Evolutionary conservation across 331 rosid species (phyloP), one percentile per base, ranked within the genome.

Genomic region (Saraca asoca): DNA sequence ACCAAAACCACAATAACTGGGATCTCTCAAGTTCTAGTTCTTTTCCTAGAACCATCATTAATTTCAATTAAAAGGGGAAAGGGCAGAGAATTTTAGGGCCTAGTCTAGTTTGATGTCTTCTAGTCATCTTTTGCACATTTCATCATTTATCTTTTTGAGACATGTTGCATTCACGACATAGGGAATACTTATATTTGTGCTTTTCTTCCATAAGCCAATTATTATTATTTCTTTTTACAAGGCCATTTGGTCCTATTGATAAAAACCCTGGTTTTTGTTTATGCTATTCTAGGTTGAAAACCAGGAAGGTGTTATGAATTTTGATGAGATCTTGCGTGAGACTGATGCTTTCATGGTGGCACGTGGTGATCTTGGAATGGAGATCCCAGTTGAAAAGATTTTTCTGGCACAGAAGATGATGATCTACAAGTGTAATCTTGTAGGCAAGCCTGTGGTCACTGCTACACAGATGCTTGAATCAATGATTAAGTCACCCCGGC

Each of bases 311-410:
- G 98, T 89, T 54, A 46, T 93, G 81, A 93, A 93, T 83, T 93
- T 93, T 81, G 98, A 93, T 66, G 98, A 90, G 72, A 93, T 93
- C 56, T 81, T 93, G 84, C 95, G 90, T 5, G 98, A 93, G 87
- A 93, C 98, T 55, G 96, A 89, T 79, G 89, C 98, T 39, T 93
- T 85, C 85, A 93, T 93, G 98, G 96, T 93, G 79, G 98, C 98
- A n/a, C 96, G 98, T 69, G 98, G 98, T 58, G 96, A 93, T 81
- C 95, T 93, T 58, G 98, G 96, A 79, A 93, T 93, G 98, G 98
- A 93, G 77, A 93, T 93, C 50, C 98, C 98, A 14, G 98, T 93
- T 16, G 98, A 93, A 75, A 93, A 93, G 87, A 93, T 93, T 50
- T 93, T 93, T 55, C 81, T 93, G 74, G 96, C 98, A 20, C 98